Base-by-base conservation (phyloP, 225 moss, liverwort and hornwort genomes). In the Pseudisothecium myosuroides region DNA sequence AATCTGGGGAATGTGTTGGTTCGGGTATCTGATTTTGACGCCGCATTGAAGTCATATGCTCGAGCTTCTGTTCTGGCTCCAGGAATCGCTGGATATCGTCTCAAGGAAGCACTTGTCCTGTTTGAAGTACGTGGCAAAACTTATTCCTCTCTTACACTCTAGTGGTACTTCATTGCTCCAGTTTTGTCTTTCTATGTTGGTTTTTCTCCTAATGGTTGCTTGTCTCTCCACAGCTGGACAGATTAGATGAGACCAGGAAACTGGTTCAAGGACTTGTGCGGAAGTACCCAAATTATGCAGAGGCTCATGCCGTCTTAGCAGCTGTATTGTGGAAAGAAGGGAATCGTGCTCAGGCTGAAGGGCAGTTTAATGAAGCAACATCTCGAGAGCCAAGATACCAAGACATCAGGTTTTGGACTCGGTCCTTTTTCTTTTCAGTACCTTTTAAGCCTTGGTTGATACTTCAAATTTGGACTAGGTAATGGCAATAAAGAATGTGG, bases 31-130 rank as follows among this genome's bases (percentile, higher is more conserved):
- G 94, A 98, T 66, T 98, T 87, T 86, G 94, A 97, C 36, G 89
- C 89, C 50, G 97, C 98, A 29, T 89, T 98, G 92, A 91, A 89
- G 87, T 94, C 98, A 45, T 98, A 98, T 80, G 88, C 95, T 89
- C 95, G 93, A 91, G 98, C 98, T 56, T 98, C 98, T 88, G 66
- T 61, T 84, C 89, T 98, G 73, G 98, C 98, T 41, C 98, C 98
- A 85, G 98, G 98, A 81, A 97, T 98, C 84, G 98, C 98, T 90
- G 98, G 98, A 36, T 98, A 98, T 92, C 97, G 98, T 71, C 92
- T 98, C 73, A 95, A 88, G 92, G 94, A 98, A 93, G 96, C 98
- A 47, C 95, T 97, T 52, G 95, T 98, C 22, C 93, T 97, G 50
- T 97, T 98, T 82, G 92, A 98, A 95, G 98, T 97, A 83, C 79